These are phyloP conservation scores for Yamadazyma sp. DNA, from an alignment of 805 yeast species.

Conservation along the genomic window DNA sequence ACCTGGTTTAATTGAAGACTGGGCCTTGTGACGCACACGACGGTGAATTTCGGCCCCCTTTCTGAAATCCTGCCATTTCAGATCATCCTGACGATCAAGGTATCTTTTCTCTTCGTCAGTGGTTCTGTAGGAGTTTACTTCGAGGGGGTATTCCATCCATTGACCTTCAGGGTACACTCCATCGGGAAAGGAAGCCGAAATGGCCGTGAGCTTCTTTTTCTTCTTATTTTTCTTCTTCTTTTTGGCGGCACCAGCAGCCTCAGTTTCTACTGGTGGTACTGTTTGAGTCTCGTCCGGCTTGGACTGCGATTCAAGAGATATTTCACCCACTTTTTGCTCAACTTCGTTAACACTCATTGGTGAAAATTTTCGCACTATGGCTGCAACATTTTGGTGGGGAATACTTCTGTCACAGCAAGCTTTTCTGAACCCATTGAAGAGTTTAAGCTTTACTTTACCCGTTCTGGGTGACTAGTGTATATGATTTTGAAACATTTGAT, in stretches of 20 bases:
- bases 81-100: slow-evolving; percentile 60
- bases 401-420: no score
- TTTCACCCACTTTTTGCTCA: slow-evolving; percentile 1
- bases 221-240: slow-evolving; percentile 51
- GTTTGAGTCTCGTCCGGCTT: no score
- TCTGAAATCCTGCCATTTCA: slow-evolving; percentile 82
- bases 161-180: slow-evolving; percentile 84
- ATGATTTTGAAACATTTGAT: no score
- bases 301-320: no score
- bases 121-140: slow-evolving; percentile 63
- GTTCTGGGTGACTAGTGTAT: no score
- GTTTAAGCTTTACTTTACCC: no score
- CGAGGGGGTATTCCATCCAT: slow-evolving; percentile 75
- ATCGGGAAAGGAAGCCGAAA: slow-evolving; percentile 66
- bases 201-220: slow-evolving; percentile 56
- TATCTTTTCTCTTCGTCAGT: slow-evolving; percentile 87
- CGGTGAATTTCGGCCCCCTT: slow-evolving; percentile 97
- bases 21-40: slow-evolving; percentile 80
- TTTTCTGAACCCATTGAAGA: no score
- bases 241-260: slow-evolving; percentile 9
- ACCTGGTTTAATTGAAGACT: slow-evolving; percentile 77
- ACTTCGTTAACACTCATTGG: slow-evolving; percentile 4
- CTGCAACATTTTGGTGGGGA: no score
- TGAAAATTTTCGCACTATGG: slow-evolving; percentile 5
- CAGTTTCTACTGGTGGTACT: no score